Base-by-base conservation (phyloP, 305 asterid species). In the Fraxinus nigra region DNA sequence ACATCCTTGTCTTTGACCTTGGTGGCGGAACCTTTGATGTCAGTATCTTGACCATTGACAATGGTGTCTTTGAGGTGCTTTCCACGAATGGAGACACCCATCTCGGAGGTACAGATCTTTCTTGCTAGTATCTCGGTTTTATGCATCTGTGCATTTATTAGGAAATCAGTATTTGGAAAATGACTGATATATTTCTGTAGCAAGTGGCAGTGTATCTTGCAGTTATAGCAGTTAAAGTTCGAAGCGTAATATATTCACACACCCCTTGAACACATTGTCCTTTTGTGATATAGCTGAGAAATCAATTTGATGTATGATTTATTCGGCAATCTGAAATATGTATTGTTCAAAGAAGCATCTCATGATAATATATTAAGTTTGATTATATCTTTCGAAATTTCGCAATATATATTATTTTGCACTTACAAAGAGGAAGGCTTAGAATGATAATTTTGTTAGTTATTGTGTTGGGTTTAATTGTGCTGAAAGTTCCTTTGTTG, bases 11-110 rank as follows among this genome's bases (percentile, higher is more conserved):
- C 34, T 89, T 89, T 80, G 89, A 89, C 79, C 92, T 89, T 72
- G 92, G 92, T 80, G 92, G 92, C 80, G 92, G 92, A 61, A 89
- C 92, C 16, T 89, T 89, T 16, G 92, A 89, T 82, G 92, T 82
- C 85, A 89, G 90, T 81, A 76, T 89, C 79, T 82, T 87, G 81
- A 87, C 90, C 38, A 85, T 87, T 38, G 90, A 89, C 54, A 87
- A 89, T 79, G 92, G 92, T 0, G 89, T 87, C 26, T 89, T 89
- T 73, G 89, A 89, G 89, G 89, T 87, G 84, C 90, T 89, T 54
- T 79, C 92, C 70, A 89, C 92, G 30, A 89, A 89, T 65, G 92
- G 92, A 56, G 92, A 89, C 76, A 89, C 92, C 75, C 92, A 89
- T 80, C 90, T 89, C 28, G 92, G 92, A 89, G 92, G 92, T 85